Base-by-base conservation (phyloP, 495 filamentous ascomycete genomes). In the Pseudomonodictys pantanalensis region DNA sequence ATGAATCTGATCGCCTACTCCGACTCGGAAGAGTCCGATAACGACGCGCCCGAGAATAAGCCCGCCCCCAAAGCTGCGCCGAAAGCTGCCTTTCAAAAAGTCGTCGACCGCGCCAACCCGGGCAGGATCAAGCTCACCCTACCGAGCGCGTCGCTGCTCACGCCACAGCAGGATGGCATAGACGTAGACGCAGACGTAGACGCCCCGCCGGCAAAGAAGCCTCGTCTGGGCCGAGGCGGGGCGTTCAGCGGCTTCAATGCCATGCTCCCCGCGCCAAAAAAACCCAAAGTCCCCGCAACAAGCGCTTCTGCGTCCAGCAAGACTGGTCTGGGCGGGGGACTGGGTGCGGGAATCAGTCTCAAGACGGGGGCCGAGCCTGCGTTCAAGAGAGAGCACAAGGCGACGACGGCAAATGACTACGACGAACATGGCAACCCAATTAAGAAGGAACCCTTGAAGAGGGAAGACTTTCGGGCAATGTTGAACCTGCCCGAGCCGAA, bases 251-350 rank as follows among this genome's bases (percentile, higher is more conserved):
- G 83, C 7, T 93, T 97, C 75, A 92, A 91, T 67, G 82, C 89
- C 2, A 81, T 96, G 32, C 79, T 97, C n/a, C 92, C 92, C 10
- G 81, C 91, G 26, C 92, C 92, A 17, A 97, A 93, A 72, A 82
- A 80, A 47, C 91, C 92, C n/a, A 95, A 92, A 72, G 82, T 79
- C 44, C 62, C 23, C 7, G 72, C 32, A 68, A 75, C 43, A 73
- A 75, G 45, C 63, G 73, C 26, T 68, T 72, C 42, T 68, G 76
- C 32, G 66, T 47, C 67, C 47, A 41, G 69, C 68, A 60, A 79
- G 76, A 64, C 68, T 67, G 42, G 72, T 12, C 28, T 73, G 10
- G 72, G 69, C 15, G 74, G 74, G 11, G 39, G 69, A 3, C 35
- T 75, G 12, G 69, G 68, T 7, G 70, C 73, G 4, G 80, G 83